phyloP scores from a whole-genome alignment of 495 filamentous ascomycete species.

The Massariosphaeria phaeospora region DNA sequence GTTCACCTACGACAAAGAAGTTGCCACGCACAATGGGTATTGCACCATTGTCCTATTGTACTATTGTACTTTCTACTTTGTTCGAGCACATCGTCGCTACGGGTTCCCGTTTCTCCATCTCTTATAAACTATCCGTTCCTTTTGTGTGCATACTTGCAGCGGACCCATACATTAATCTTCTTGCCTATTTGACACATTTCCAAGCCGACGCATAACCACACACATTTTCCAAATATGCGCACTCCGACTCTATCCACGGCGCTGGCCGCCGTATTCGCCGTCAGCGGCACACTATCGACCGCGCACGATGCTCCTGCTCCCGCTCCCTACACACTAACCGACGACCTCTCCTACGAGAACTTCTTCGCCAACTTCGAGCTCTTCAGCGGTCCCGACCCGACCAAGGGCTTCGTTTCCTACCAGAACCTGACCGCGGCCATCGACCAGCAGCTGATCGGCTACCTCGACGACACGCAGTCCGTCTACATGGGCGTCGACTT shows the following conservation, averaged over 20 bases:
- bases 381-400: constrained; percentile 40
- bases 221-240: not conserved
- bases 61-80: constrained; percentile 1
- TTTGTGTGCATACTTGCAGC: not conserved
- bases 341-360: constrained; percentile 46
- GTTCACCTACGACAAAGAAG: too few species aligned
- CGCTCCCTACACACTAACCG: constrained; percentile 42
- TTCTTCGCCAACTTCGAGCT: constrained; percentile 52
- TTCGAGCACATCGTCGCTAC: not conserved
- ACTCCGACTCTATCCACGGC: not conserved
- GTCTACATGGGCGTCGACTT: constrained; percentile 38
- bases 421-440: constrained; percentile 8
- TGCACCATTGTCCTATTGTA: not conserved
- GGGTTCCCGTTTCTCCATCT: not conserved
- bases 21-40: too few species aligned
- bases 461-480: constrained; percentile 20
- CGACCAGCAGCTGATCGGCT: constrained; percentile 22
- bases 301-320: not conserved
- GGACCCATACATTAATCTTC: not conserved
- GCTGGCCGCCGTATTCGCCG: constrained; percentile 31
- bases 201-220: not conserved
- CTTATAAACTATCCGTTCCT: not conserved
- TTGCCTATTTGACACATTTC: not conserved
- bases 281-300: too few species aligned
- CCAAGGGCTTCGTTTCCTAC: constrained; percentile 36